Conservation (phyloP, 768 basidiomycete genomes). For the Boletus vermiculosoides region DNA sequence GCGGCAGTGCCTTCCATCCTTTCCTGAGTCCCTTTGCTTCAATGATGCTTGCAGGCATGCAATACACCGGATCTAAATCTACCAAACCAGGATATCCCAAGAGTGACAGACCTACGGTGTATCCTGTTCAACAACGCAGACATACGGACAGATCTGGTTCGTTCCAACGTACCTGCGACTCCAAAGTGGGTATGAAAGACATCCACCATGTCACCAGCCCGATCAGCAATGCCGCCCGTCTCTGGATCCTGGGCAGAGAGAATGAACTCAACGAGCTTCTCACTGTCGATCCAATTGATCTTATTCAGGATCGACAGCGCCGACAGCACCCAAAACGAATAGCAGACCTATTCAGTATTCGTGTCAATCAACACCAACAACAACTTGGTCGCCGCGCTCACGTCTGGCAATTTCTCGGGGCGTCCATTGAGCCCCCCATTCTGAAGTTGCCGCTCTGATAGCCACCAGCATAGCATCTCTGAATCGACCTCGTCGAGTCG, state of each 20-base stretch:
- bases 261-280: slow-evolving; percentile 78
- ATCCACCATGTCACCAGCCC: slow-evolving; percentile 90
- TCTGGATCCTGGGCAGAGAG: slow-evolving; percentile 89
- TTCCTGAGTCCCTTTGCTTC: slow-evolving; percentile 68
- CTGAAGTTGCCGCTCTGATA: slow-evolving; percentile 89
- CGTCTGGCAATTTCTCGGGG: slow-evolving; percentile 98
- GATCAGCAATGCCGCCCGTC: slow-evolving; percentile 89
- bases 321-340: slow-evolving; percentile 96
- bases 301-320: slow-evolving; percentile 81
- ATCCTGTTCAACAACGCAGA: not conserved
- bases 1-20: slow-evolving; percentile 34
- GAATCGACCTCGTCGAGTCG: slow-evolving; percentile 74
- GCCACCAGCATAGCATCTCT: slow-evolving; percentile 88
- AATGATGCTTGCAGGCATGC: slow-evolving; percentile 84
- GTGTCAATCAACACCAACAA: not conserved
- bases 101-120: slow-evolving; percentile 69
- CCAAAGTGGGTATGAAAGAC: slow-evolving; percentile 98
- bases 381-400: slow-evolving; percentile 38
- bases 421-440: slow-evolving; percentile 94
- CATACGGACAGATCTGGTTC: not conserved
- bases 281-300: slow-evolving; percentile 82
- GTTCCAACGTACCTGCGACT: slow-evolving; percentile 59
- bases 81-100: slow-evolving; percentile 82
- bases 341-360: slow-evolving; percentile 58
- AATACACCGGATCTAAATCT: slow-evolving; percentile 92